phyloP scores from a whole-genome alignment of 2,329 filamentous ascomycete genomes.

The Arthrobotrys pseudoclavata region DNA sequence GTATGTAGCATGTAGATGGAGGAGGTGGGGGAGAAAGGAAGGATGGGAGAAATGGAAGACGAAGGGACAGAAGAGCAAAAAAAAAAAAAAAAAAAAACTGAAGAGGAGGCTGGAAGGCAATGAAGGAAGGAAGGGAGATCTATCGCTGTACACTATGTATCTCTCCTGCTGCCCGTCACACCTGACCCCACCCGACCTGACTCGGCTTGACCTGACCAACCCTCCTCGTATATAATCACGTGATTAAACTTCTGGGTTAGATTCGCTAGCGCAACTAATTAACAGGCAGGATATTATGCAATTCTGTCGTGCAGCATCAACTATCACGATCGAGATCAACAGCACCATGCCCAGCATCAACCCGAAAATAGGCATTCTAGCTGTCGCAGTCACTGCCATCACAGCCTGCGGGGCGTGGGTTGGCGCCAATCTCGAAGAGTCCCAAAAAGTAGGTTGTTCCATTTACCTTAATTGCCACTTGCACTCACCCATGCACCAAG shows the following conservation, averaged over 20 bases:
- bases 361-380: conserved; percentile 23
- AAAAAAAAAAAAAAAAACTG: not conserved
- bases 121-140: not conserved
- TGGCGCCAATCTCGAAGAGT: conserved; percentile 24
- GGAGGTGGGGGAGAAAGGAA: not conserved
- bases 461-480: not conserved
- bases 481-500: not conserved
- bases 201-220: too few species aligned
- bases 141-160: not conserved
- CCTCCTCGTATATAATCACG: not conserved
- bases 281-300: too few species aligned
- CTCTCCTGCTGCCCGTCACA: conserved; percentile 1
- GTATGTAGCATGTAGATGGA: not conserved
- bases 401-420: conserved; percentile 47
- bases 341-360: conserved; percentile 1
- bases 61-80: conserved; percentile 13
- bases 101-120: not conserved
- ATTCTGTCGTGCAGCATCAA: too few species aligned
- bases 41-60: not conserved
- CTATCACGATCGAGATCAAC: not conserved
- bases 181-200: not conserved
- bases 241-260: not conserved
- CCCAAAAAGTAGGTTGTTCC: conserved; percentile 27
- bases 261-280: too few species aligned
- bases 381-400: conserved; percentile 34